These are phyloP conservation scores for Ophiostoma sp. DNA, from an alignment of 2,329 filamentous ascomycete species.

Conservation along the genomic window DNA sequence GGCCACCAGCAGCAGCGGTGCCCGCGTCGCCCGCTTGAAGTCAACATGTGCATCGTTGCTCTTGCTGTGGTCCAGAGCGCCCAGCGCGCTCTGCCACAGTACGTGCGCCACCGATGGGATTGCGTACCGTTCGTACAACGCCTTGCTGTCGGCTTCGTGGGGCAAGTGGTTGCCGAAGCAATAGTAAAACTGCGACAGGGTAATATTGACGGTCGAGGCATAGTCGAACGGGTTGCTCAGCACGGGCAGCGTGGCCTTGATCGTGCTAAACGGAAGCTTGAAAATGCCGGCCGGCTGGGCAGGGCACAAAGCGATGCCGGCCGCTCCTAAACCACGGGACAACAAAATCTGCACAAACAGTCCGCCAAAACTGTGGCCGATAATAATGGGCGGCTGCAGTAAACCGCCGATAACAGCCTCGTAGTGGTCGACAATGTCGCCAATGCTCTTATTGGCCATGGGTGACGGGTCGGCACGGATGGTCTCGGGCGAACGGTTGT, in stretches of 20 bases:
- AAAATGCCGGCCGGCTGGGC: background rate
- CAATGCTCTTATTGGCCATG: constrained; percentile 4
- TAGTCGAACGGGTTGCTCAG: constrained; percentile 8
- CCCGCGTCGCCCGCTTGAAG: background rate
- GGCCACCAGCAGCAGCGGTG: constrained; percentile 5
- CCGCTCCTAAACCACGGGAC: background rate
- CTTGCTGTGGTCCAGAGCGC: constrained; percentile 3
- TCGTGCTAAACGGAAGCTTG: background rate
- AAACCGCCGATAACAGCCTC: background rate
- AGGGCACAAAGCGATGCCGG: background rate
- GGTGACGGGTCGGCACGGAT: background rate
- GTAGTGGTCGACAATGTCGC: background rate
- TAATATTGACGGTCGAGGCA: background rate
- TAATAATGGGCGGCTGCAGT: background rate
- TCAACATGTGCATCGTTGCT: background rate
- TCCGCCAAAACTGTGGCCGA: background rate
- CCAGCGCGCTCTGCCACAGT: constrained; percentile 4
- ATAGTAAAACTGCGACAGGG: background rate
- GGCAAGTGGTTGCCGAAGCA: constrained; percentile 2
- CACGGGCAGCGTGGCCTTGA: background rate
- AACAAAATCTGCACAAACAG: background rate
- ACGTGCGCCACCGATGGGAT: constrained; percentile 5
- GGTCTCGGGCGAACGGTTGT: background rate
- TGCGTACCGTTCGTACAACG: background rate
- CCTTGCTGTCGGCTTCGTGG: background rate